A percentile compares a stretch with the other conserved stretches of the same genome.
Conservation (phyloP, 176 grass and related monocot species). For the Oryza meridionalis region DNA sequence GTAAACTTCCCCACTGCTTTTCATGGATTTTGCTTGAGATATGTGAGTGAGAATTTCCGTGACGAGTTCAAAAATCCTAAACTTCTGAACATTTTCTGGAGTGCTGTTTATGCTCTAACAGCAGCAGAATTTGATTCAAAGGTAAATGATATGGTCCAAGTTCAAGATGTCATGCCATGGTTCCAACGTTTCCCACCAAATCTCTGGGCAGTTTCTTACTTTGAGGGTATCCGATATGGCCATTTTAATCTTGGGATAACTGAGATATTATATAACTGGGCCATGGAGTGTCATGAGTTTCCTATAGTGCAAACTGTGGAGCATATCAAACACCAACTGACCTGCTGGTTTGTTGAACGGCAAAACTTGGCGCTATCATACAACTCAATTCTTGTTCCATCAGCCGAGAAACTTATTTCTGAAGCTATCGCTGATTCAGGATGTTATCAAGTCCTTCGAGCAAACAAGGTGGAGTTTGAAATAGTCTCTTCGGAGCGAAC, state of each 20-base stretch:
- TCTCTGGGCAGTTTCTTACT: slow-evolving; percentile 91
- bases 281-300: slow-evolving; percentile 92
- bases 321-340: slow-evolving; percentile 78
- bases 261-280: slow-evolving; percentile 81
- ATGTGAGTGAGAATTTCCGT: slow-evolving; percentile 86
- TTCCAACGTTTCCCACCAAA: slow-evolving; percentile 79
- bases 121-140: slow-evolving; percentile 80
- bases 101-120: slow-evolving; percentile 85
- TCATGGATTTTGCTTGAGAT: slow-evolving; percentile 91
- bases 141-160: slow-evolving; percentile 88
- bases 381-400: slow-evolving; percentile 82
- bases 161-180: slow-evolving; percentile 96
- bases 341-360: slow-evolving; percentile 83
- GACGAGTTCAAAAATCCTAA: slow-evolving; percentile 99
- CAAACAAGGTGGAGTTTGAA: slow-evolving; percentile 99
- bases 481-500: slow-evolving; percentile 94
- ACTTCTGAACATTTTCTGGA: slow-evolving; percentile 96
- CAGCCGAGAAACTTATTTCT: slow-evolving; percentile 83
- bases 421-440: slow-evolving; percentile 80
- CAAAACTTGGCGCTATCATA: slow-evolving; percentile 64
- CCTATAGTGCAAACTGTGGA: slow-evolving; percentile 93
- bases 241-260: slow-evolving; percentile 88
- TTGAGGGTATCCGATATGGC: slow-evolving; percentile 84
- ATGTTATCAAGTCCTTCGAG: slow-evolving; percentile 97
- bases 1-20: slow-evolving; percentile 77